Percentiles rank a stretch among this genome's conserved stretches.
Evolutionary conservation across 148 eudicot genomes (phyloP).

Genomic region (Chenopodium quinoa): DNA sequence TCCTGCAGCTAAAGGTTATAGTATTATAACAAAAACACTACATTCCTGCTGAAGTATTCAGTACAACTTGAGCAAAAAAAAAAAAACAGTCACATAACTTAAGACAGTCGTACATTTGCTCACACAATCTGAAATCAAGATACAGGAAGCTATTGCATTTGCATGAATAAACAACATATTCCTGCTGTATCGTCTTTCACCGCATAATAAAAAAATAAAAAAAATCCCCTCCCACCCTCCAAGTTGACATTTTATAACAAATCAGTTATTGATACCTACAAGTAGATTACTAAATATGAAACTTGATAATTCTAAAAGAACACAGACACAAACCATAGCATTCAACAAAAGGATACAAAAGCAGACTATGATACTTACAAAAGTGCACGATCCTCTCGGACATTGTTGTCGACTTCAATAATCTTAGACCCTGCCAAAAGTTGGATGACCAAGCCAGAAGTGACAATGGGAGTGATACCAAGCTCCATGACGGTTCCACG

Average conservation of each 20-base stretch:
- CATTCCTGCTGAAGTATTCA: too few species aligned
- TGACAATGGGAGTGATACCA: constrained; percentile 95
- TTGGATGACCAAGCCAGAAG: constrained; percentile 87
- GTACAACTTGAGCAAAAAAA: too few species aligned
- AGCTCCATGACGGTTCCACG: constrained; percentile 96
- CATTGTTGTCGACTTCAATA: constrained; percentile 88
- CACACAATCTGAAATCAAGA: not conserved
- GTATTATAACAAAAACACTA: too few species aligned
- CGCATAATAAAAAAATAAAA: not conserved
- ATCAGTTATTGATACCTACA: not conserved
- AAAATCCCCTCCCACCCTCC: not conserved
- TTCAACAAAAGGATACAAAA: not conserved
- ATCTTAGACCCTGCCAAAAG: constrained; percentile 90
- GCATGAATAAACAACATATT: not conserved
- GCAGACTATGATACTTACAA: constrained; percentile 44
- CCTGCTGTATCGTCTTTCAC: not conserved
- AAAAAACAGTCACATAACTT: too few species aligned
- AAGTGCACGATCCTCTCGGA: constrained; percentile 88
- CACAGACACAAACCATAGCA: too few species aligned
- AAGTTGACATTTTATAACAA: not conserved
- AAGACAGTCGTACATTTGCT: not conserved
- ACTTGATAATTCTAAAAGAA: too few species aligned
- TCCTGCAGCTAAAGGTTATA: too few species aligned
- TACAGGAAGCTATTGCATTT: not conserved
- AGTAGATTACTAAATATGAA: not conserved